These are phyloP conservation scores for Venturia asperata DNA, from an alignment of 2,329 filamentous ascomycete species.

Conservation along the genomic window DNA sequence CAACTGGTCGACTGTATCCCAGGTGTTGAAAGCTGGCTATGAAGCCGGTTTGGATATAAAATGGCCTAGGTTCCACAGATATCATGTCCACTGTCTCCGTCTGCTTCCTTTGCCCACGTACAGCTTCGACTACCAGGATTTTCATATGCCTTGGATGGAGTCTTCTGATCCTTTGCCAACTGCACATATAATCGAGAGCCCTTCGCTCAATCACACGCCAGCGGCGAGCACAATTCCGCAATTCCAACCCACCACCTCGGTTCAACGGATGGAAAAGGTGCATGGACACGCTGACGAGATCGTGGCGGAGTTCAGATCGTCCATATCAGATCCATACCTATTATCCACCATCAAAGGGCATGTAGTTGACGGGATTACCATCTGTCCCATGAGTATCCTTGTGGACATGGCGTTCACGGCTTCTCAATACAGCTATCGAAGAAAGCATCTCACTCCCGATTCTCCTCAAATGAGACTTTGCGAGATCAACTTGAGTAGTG, in stretches of 20 bases:
- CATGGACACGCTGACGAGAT: neutral
- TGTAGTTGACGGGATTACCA: slow-evolving; percentile 8
- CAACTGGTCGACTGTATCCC: slow-evolving; percentile 45
- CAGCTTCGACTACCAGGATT: slow-evolving; percentile 30
- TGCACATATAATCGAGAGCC: too few relatives aligned
- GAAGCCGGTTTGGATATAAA: slow-evolving; percentile 47
- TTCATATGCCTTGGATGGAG: slow-evolving; percentile 28
- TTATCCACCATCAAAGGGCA: slow-evolving; percentile 13
- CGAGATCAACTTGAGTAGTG: slow-evolving; percentile 17
- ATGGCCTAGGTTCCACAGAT: slow-evolving; percentile 55
- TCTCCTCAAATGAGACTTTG: slow-evolving; percentile 16
- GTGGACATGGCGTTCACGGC: slow-evolving; percentile 20
- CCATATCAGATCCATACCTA: slow-evolving; percentile 18
- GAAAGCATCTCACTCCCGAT: neutral
- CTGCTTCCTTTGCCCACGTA: slow-evolving; percentile 48
- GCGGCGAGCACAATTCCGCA: slow-evolving; percentile 7
- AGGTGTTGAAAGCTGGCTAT: slow-evolving; percentile 46
- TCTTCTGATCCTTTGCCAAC: slow-evolving; percentile 28
- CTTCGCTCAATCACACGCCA: slow-evolving; percentile 20
- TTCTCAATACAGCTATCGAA: slow-evolving; percentile 18
- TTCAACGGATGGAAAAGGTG: slow-evolving; percentile 15
- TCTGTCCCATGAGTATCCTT: slow-evolving; percentile 9
- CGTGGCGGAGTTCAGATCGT: slow-evolving; percentile 18
- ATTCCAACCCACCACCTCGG: slow-evolving; percentile 6
- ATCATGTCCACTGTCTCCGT: slow-evolving; percentile 40